Evolutionary conservation across 495 filamentous ascomycete species (phyloP), one percentile per base, ranked within the genome.

Genomic region (Penicillium tannophilum): DNA sequence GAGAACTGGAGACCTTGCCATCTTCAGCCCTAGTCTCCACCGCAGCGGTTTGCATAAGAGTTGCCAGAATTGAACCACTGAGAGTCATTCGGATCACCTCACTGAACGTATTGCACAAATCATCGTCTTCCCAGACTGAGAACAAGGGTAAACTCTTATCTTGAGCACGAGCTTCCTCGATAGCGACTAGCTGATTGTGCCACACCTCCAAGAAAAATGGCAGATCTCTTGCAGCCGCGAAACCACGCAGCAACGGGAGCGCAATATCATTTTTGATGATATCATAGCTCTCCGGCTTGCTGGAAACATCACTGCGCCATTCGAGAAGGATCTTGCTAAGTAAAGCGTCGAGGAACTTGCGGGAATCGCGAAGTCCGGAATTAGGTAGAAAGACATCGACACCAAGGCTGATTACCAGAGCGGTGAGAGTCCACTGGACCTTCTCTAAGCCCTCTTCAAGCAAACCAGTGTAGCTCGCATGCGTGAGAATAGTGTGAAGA

Each of bases 351-450:
- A 83, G 60, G 49, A 79, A 74, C 36, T 69, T 73, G 33, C 63
- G 65, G 0, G 76, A 67, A 57, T 77, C 72, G n/a, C 62, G 61
- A 14, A 81, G 56, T 3, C 78, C 78, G 1, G 78, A 79, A 46
- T 79, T 81, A n/a, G 78, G 78, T 30, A 90, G 71, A 62, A 91
- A 91, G 11, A 89, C 81, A 64, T 91, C 87, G 3, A 85, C 78
- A 56, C 90, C 88, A 19, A 89, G 80, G 42, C 85, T 77, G 16
- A 90, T 74, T 11, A 88, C 72, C 49, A 84, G 75, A 23, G 84
- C 76, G 4, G 90, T 71, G 8, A 92, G 63, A 23, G 67, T 73
- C 89, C 89, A 92, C 43, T 88, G 76, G 8, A 79, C 77, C 28
- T 76, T 63, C 20, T 70, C 59, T 4, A 76, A 50, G 0, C 69